Evolutionary conservation across 1,284 basidiomycete genomes (phyloP).

Genomic region (Meira miltonrushii): DNA sequence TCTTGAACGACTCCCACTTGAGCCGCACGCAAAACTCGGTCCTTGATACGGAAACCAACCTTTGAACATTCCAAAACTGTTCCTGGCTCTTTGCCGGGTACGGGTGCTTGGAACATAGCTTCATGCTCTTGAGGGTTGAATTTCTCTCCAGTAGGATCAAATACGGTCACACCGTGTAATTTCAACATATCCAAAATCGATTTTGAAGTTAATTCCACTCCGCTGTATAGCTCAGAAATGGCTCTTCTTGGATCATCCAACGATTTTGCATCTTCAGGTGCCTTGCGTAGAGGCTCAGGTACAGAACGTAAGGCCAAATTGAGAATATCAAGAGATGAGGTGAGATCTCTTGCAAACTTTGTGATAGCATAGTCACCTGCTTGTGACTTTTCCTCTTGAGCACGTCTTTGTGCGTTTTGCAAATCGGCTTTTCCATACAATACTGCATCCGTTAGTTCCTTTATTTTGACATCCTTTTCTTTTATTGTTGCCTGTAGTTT

Average conservation of each 20-base stretch:
- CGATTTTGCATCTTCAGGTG: conserved; percentile 52
- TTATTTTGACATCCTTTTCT: conserved; percentile 51
- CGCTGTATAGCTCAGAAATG: conserved; percentile 59
- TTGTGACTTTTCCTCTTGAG: conserved; percentile 82
- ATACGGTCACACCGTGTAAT: conserved; percentile 83
- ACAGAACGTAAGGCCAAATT: conserved; percentile 77
- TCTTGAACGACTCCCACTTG: conserved; percentile 83
- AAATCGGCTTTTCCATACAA: conserved; percentile 69
- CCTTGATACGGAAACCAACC: conserved; percentile 62
- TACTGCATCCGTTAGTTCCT: conserved; percentile 44
- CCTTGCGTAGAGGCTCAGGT: conserved; percentile 56
- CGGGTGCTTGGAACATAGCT: conserved; percentile 89
- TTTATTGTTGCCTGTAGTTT: conserved; percentile 37
- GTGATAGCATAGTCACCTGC: conserved; percentile 89
- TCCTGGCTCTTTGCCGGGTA: conserved; percentile 76
- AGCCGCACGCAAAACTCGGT: conserved; percentile 77
- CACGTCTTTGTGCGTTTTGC: conserved; percentile 85
- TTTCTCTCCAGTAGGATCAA: conserved; percentile 82
- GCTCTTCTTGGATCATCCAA: conserved; percentile 35
- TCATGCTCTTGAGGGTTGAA: conserved; percentile 95
- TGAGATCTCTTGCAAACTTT: conserved; percentile 80
- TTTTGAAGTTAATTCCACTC: conserved; percentile 87
- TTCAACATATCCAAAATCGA: conserved; percentile 81
- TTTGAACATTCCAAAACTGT: conserved; percentile 88
- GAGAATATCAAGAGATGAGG: conserved; percentile 88